phyloP scores from a whole-genome alignment of 2,329 filamentous ascomycete genomes.

The Mycosphaerella arachidis region DNA sequence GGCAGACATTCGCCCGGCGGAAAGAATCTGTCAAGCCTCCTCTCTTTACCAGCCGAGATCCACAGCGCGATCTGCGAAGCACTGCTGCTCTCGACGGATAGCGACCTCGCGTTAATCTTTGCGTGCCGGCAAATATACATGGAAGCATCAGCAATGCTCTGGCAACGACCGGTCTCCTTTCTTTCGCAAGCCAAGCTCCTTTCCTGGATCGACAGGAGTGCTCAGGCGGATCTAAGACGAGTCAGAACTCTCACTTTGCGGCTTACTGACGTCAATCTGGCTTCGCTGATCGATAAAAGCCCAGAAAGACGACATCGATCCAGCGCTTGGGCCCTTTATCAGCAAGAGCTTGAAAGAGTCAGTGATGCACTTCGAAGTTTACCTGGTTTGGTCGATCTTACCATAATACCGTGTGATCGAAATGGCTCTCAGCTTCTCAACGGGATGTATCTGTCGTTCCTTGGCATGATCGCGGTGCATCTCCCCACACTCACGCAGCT shows the following conservation, averaged over 20 bases:
- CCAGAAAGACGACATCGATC: conserved; percentile 1
- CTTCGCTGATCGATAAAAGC: conserved; percentile 17
- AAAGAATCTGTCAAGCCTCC: conserved; percentile 3
- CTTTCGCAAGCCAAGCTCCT: conserved; percentile 26
- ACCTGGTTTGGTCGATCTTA: conserved; percentile 20
- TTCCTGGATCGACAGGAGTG: conserved; percentile 24
- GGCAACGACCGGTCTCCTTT: conserved; percentile 22
- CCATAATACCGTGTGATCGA: conserved; percentile 18
- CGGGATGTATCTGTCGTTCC: conserved; percentile 25
- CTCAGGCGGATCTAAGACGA: conserved; percentile 18
- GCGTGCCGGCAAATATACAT: conserved; percentile 21
- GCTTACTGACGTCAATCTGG: conserved; percentile 29
- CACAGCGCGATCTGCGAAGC: conserved; percentile 11
- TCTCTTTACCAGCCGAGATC: conserved; percentile 18
- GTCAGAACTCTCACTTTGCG: conserved; percentile 20
- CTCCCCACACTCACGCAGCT: conserved; percentile 18
- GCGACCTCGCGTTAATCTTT: conserved; percentile 12
- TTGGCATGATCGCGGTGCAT: conserved; percentile 18
- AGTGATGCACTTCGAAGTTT: conserved; percentile 19
- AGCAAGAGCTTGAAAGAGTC: conserved; percentile 23
- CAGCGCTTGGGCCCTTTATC: conserved; percentile 26
- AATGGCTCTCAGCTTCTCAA: conserved; percentile 22
- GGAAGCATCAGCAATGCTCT: conserved; percentile 22
- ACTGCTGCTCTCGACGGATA: conserved; percentile 2
- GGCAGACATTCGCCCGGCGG: background rate